A percentile compares a stretch with the other conserved stretches of the same genome.
phyloP scores from a whole-genome alignment of 768 basidiomycete genomes.

The Tricholoma sp. region DNA sequence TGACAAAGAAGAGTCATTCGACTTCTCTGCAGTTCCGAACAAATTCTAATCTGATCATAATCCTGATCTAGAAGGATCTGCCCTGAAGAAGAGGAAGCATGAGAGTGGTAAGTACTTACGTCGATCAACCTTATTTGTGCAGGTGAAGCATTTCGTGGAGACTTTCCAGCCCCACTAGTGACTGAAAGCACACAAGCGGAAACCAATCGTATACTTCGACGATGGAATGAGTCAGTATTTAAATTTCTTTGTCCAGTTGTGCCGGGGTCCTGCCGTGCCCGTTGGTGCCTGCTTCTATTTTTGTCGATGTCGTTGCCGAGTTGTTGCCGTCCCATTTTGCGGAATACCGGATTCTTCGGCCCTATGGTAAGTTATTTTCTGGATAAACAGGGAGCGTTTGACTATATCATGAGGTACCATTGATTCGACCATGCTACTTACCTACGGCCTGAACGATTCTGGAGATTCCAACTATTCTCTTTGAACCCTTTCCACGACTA shows the following conservation, averaged over 20 bases:
- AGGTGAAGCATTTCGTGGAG: constrained; percentile 45
- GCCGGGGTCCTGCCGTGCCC: no score
- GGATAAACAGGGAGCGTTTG: background rate
- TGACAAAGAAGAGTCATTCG: constrained; percentile 45
- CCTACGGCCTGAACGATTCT: background rate
- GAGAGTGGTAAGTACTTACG: constrained; percentile 25
- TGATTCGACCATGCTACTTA: no score
- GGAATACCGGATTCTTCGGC: background rate
- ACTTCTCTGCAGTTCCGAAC: constrained; percentile 66
- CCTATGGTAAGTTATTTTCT: background rate
- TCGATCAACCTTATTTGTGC: constrained; percentile 5
- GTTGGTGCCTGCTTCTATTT: no score
- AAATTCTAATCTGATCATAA: constrained; percentile 65
- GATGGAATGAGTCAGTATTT: background rate
- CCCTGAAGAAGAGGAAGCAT: constrained; percentile 34
- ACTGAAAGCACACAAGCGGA: constrained; percentile 58
- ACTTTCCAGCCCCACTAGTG: constrained; percentile 66
- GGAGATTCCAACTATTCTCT: background rate
- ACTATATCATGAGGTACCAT: background rate
- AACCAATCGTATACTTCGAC: constrained; percentile 64
- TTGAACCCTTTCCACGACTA: background rate
- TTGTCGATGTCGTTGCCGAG: no score
- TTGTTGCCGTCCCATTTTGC: no score
- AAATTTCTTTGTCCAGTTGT: no score
- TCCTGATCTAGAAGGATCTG: constrained; percentile 33